A percentile compares a stretch with the other conserved stretches of the same genome.
These are phyloP conservation scores for Oropetium thomaeum DNA, from an alignment of 176 grass and related monocot genomes.

Conservation along the genomic window DNA sequence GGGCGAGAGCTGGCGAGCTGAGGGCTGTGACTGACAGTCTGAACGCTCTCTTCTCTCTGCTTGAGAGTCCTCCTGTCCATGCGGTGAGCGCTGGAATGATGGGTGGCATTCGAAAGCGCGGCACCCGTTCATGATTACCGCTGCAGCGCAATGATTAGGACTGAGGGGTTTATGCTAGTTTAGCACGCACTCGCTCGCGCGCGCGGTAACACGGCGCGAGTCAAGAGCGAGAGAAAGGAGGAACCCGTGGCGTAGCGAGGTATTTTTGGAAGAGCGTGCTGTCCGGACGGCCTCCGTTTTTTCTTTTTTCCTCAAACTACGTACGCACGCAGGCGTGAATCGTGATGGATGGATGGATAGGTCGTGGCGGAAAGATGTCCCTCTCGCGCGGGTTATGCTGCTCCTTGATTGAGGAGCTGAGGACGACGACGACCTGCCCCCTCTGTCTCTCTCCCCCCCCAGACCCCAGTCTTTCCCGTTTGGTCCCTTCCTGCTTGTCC, in stretches of 20 bases:
- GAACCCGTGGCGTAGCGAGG: not conserved
- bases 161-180: too few species aligned
- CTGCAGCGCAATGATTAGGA: not conserved
- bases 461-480: slow-evolving; percentile 21
- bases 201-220: not conserved
- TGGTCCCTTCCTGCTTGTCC: slow-evolving; percentile 17
- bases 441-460: not conserved
- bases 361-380: not conserved
- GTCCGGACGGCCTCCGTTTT: too few species aligned
- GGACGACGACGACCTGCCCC: not conserved
- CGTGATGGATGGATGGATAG: too few species aligned
- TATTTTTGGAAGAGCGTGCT: slow-evolving; percentile 17
- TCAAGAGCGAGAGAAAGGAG: not conserved
- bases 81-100: slow-evolving; percentile 24
- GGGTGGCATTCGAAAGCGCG: slow-evolving; percentile 20
- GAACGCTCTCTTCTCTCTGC: not conserved
- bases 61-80: too few species aligned
- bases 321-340: not conserved
- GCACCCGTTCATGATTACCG: not conserved
- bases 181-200: not conserved
- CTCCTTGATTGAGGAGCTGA: not conserved
- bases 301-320: not conserved
- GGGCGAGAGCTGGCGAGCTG: too few species aligned
- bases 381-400: not conserved
- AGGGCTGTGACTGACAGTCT: not conserved